A percentile compares a stretch with the other conserved stretches of the same genome.
Evolutionary conservation across 495 filamentous ascomycete genomes (phyloP).

Genomic region (Talaromyces trachyspermus): DNA sequence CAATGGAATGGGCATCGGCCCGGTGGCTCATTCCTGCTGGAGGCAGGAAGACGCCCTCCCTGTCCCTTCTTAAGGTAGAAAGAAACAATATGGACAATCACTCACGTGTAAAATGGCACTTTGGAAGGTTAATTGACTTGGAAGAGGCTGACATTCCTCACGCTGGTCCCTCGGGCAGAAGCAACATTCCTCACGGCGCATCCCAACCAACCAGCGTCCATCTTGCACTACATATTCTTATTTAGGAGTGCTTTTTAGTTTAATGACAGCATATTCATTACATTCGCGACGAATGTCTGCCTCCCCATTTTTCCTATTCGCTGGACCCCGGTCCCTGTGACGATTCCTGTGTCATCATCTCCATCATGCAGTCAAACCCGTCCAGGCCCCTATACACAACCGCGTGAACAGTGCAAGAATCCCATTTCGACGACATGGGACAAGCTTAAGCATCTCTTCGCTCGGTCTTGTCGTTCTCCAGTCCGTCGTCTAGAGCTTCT

Average conservation of each 20-base stretch:
- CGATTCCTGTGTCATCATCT: background rate
- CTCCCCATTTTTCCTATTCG: constrained; percentile 7
- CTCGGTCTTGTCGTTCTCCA: background rate
- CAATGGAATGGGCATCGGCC: background rate
- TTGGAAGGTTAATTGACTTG: background rate
- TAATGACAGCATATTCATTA: background rate
- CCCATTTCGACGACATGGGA: background rate
- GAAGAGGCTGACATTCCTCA: constrained; percentile 6
- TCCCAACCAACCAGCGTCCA: constrained; percentile 3
- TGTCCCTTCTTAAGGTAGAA: too few species aligned
- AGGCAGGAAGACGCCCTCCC: too few species aligned
- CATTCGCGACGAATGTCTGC: constrained; percentile 3
- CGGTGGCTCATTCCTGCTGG: background rate
- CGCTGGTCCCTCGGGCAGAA: background rate
- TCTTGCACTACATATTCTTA: constrained; percentile 2
- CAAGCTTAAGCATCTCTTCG: constrained; percentile 1
- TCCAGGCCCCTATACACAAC: background rate
- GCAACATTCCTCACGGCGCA: constrained; percentile 6
- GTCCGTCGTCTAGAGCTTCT: background rate
- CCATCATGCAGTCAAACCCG: background rate
- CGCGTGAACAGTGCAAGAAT: background rate
- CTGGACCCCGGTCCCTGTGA: constrained; percentile 4
- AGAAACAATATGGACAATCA: too few species aligned
- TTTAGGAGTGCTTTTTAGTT: background rate
- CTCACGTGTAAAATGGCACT: too few species aligned